phyloP scores from a whole-genome alignment of 139 green algal genomes.

The Bryopsis sp. region DNA sequence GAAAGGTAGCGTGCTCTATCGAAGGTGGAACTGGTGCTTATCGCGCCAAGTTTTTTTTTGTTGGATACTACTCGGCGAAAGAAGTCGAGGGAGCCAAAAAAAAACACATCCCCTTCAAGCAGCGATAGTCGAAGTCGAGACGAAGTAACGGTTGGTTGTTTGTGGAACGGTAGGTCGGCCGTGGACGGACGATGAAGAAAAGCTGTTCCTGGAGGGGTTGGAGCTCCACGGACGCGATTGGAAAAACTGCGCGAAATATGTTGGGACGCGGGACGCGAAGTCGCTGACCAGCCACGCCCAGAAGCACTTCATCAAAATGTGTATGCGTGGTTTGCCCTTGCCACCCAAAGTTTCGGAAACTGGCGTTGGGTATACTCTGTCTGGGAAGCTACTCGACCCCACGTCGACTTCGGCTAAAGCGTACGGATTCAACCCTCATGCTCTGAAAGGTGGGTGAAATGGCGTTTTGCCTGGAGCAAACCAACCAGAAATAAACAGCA shows the following conservation, averaged over 20 bases:
- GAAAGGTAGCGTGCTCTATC: too few species aligned
- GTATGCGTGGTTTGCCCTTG: conserved; percentile 56
- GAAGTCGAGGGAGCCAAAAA: background rate
- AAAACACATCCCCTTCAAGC: background rate
- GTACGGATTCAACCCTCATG: conserved; percentile 65
- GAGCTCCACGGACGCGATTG: conserved; percentile 56
- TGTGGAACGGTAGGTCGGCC: conserved; percentile 55
- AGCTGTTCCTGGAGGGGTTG: conserved; percentile 47
- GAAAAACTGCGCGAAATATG: conserved; percentile 41
- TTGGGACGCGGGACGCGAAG: conserved; percentile 47
- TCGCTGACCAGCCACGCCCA: conserved; percentile 59
- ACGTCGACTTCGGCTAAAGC: conserved; percentile 48
- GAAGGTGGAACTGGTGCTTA: background rate
- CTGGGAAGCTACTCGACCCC: conserved; percentile 67
- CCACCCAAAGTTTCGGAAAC: conserved; percentile 40
- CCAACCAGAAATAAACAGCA: too few species aligned
- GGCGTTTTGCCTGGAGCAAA: background rate
- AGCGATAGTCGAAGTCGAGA: background rate
- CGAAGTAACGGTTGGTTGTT: conserved; percentile 40
- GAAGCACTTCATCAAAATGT: conserved; percentile 76
- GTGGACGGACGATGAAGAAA: conserved; percentile 67
- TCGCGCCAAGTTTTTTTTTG: too few species aligned
- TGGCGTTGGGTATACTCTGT: conserved; percentile 57
- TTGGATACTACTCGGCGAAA: too few species aligned
- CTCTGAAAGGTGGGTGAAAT: conserved; percentile 40